Evolutionary conservation across 106 monocot genomes (phyloP), one percentile per base, ranked within the genome.

Genomic region (Allium sativum): DNA sequence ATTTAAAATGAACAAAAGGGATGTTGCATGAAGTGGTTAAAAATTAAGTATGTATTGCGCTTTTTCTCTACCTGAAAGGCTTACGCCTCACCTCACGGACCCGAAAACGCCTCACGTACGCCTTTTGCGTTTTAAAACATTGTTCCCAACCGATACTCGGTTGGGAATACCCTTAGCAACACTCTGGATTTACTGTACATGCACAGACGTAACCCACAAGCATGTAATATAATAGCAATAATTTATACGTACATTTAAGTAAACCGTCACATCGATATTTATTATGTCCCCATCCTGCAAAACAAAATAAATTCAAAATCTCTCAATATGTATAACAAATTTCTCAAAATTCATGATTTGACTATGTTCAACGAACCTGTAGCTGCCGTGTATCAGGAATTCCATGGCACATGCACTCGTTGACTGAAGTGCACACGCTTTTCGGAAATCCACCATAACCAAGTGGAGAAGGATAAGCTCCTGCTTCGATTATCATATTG

Each of bases 381-480:
- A 98, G 65, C 69, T 85, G 90, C 22, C 88, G 87, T 48, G 87
- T 83, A 83, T 98, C 98, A 51, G 98, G 98, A 68, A 98, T 81
- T 18, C 98, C 98, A 70, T 98, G 87, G 59, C 91, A 98, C 84
- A 98, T 87, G 77, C 98, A 98, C 65, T 98, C 98, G 82, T 98
- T 98, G 15, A 98, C 87, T 48, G 88, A 98, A 52, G 98, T 98
- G 66, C 87, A 98, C 9, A 98, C 76, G 67, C 98, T 92, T 72
- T 98, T 98, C 31, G 98, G 98, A 70, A 88, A 98, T 59, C 88
- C 82, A 52, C 98, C 78, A 77, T 88, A 98, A 13, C 98, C 98
- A 71, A 98, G 84, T 53, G 84, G 87, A 22, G 91, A 92, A 64
- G 98, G 98, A 88, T 98, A 98, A 60, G 87, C 98, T 43, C 91